These are phyloP conservation scores for Tulasnella sp. DNA, from an alignment of 768 basidiomycete genomes.

Conservation along the genomic window DNA sequence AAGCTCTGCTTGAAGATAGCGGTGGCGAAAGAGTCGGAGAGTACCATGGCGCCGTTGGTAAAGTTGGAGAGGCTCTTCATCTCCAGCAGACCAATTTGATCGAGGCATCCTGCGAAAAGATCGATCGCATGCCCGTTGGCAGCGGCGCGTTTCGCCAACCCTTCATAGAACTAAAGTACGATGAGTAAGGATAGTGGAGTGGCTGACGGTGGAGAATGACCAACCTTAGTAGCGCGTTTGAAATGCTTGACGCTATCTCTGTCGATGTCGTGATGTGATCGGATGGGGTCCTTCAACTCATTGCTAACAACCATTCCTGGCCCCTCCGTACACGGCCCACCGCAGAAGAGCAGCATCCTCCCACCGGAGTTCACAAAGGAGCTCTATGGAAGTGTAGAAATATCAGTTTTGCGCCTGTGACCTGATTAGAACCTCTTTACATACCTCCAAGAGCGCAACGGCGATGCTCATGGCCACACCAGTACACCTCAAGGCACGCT, in stretches of 20 bases:
- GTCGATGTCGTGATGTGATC: slow-evolving; percentile 98
- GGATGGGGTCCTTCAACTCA: slow-evolving; percentile 92
- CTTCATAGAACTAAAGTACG: slow-evolving; percentile 79
- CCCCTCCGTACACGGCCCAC: slow-evolving; percentile 92
- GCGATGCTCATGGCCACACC: slow-evolving; percentile 92
- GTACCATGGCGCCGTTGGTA: slow-evolving; percentile 91
- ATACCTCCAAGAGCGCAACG: slow-evolving; percentile 78
- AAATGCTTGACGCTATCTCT: slow-evolving; percentile 93
- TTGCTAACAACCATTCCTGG: slow-evolving; percentile 95
- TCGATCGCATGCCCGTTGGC: slow-evolving; percentile 93
- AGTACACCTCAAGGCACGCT: slow-evolving; percentile 85
- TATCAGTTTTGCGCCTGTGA: background rate
- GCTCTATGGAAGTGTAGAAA: slow-evolving; percentile 33
- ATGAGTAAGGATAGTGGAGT: background rate
- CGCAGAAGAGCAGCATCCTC: slow-evolving; percentile 91
- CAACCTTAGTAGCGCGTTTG: slow-evolving; percentile 90
- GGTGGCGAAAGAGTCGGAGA: slow-evolving; percentile 94
- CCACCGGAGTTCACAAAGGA: slow-evolving; percentile 95
- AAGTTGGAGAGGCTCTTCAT: slow-evolving; percentile 95
- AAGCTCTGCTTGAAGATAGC: slow-evolving; percentile 99
- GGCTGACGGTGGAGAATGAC: slow-evolving; percentile 19
- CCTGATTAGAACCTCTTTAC: no score
- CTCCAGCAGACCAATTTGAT: slow-evolving; percentile 94
- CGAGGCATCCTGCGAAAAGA: slow-evolving; percentile 91
- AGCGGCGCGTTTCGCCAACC: slow-evolving; percentile 81